Evolutionary conservation across 2,329 filamentous ascomycete genomes (phyloP).

Genomic region (Penicillium crustosum): DNA sequence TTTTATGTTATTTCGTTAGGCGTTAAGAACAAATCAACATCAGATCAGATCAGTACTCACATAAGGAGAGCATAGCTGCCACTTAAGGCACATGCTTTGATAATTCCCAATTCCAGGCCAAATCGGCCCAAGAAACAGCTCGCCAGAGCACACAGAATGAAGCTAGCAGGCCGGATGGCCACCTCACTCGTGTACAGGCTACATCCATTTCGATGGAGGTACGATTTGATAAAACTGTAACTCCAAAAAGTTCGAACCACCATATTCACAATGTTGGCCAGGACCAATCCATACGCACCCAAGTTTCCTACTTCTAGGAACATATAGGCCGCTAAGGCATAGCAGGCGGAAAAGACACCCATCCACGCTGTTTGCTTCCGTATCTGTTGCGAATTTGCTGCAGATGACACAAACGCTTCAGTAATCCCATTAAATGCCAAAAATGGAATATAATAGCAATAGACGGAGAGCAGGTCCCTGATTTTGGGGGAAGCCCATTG

Average conservation of each 20-base stretch:
- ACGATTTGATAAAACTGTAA: slow-evolving; percentile 65
- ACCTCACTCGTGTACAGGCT: slow-evolving; percentile 46
- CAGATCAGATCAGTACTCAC: slow-evolving; percentile 58
- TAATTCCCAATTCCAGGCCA: slow-evolving; percentile 27
- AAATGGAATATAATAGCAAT: slow-evolving; percentile 91
- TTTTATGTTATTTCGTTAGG: slow-evolving; percentile 14
- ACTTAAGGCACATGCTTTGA: slow-evolving; percentile 53
- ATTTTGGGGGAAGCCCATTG: slow-evolving; percentile 75
- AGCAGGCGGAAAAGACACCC: slow-evolving; percentile 74
- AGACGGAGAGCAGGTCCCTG: slow-evolving; percentile 69
- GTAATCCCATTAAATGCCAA: slow-evolving; percentile 87
- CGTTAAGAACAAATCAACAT: slow-evolving; percentile 20
- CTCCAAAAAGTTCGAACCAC: slow-evolving; percentile 80
- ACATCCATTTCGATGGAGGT: slow-evolving; percentile 54
- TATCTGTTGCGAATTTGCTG: slow-evolving; percentile 73
- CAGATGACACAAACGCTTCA: slow-evolving; percentile 89
- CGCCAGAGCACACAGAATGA: slow-evolving; percentile 48
- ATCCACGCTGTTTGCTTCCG: slow-evolving; percentile 80
- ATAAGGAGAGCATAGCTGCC: slow-evolving; percentile 56
- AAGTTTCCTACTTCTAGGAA: slow-evolving; percentile 68
- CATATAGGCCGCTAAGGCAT: slow-evolving; percentile 71
- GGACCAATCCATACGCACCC: slow-evolving; percentile 78
- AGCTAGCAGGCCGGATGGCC: slow-evolving; percentile 47
- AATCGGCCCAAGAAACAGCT: slow-evolving; percentile 42
- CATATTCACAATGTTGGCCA: slow-evolving; percentile 91